These are phyloP conservation scores for Paecilomyces niveus DNA, from an alignment of 2,329 filamentous ascomycete species.

Conservation along the genomic window DNA sequence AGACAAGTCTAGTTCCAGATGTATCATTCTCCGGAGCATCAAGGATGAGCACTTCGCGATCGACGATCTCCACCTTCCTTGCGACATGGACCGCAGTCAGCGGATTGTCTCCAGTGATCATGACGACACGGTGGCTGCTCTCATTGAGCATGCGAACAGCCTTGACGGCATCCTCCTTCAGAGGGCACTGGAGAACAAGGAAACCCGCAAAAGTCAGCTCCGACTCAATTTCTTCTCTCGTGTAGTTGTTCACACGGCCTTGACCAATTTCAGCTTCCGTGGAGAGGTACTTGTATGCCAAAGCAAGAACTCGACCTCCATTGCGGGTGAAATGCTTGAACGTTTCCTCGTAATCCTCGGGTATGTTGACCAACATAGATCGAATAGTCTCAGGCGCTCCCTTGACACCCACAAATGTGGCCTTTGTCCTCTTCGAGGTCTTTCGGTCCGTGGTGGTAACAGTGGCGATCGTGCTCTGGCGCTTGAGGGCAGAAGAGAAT, in stretches of 20 bases:
- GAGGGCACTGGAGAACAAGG: constrained; percentile 85
- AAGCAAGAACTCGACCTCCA: constrained; percentile 84
- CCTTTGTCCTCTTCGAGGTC: constrained; percentile 67
- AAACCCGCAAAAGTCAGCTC: constrained; percentile 88
- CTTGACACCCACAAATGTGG: constrained; percentile 92
- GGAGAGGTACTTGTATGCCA: constrained; percentile 89
- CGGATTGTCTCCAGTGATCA: constrained; percentile 99
- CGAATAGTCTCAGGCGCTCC: constrained; percentile 95
- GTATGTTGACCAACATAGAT: constrained; percentile 79
- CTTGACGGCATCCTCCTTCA: constrained; percentile 93
- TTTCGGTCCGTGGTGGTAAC: constrained; percentile 64
- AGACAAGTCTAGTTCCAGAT: constrained; percentile 73
- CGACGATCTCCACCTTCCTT: constrained; percentile 92
- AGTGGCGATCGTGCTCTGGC: constrained; percentile 88
- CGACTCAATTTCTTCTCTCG: constrained; percentile 84
- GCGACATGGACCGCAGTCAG: constrained; percentile 95
- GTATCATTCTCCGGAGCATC: constrained; percentile 89
- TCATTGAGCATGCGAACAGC: constrained; percentile 96
- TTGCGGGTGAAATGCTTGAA: constrained; percentile 97
- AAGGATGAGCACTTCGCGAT: constrained; percentile 87
- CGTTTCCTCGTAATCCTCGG: constrained; percentile 89
- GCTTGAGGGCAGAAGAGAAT: constrained; percentile 92
- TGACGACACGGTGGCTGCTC: constrained; percentile 95
- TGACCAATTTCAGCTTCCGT: constrained; percentile 73
- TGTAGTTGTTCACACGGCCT: constrained; percentile 83